Percentiles rank a stretch among this genome's conserved stretches.
Evolutionary conservation across 306 rosid species (phyloP).

Genomic region (Vigna unguiculata): DNA sequence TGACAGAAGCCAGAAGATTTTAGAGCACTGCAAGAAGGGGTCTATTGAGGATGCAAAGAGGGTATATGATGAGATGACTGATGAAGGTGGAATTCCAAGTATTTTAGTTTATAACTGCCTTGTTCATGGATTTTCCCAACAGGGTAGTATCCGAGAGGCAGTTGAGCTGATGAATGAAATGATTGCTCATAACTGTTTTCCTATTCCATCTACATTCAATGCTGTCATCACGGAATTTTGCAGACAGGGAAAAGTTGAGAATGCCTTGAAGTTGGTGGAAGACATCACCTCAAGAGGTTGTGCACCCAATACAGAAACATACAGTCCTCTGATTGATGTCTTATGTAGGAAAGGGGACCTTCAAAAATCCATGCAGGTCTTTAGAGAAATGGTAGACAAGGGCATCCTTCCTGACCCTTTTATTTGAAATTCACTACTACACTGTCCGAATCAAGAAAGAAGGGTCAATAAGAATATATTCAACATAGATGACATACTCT

Average conservation of each 20-base stretch:
- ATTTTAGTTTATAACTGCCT: slow-evolving; percentile 63
- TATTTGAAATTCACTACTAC: slow-evolving; percentile 65
- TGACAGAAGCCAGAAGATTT: slow-evolving; percentile 62
- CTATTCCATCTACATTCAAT: slow-evolving; percentile 67
- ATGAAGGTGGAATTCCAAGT: slow-evolving; percentile 69
- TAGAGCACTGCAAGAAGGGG: slow-evolving; percentile 57
- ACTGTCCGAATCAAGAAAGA: slow-evolving; percentile 49
- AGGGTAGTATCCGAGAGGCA: slow-evolving; percentile 61
- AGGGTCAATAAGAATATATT: slow-evolving; percentile 42
- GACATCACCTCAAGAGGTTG: slow-evolving; percentile 71
- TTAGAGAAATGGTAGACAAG: slow-evolving; percentile 60
- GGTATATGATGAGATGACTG: slow-evolving; percentile 59
- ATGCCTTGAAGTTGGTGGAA: slow-evolving; percentile 65
- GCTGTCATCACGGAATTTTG: slow-evolving; percentile 63
- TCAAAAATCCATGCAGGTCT: slow-evolving; percentile 57
- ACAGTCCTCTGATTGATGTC: slow-evolving; percentile 55
- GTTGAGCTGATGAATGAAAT: slow-evolving; percentile 71
- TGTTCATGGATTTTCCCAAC: slow-evolving; percentile 55
- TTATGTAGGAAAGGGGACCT: slow-evolving; percentile 62
- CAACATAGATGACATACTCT: slow-evolving; percentile 40
- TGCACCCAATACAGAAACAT: slow-evolving; percentile 53
- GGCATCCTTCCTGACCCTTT: slow-evolving; percentile 58
- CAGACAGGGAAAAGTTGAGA: slow-evolving; percentile 55
- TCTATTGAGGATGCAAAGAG: slow-evolving; percentile 63
- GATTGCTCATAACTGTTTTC: slow-evolving; percentile 61